A percentile compares a stretch with the other conserved stretches of the same genome.
Evolutionary conservation across 495 filamentous ascomycete genomes (phyloP).

Genomic region (Penicillium lagena): DNA sequence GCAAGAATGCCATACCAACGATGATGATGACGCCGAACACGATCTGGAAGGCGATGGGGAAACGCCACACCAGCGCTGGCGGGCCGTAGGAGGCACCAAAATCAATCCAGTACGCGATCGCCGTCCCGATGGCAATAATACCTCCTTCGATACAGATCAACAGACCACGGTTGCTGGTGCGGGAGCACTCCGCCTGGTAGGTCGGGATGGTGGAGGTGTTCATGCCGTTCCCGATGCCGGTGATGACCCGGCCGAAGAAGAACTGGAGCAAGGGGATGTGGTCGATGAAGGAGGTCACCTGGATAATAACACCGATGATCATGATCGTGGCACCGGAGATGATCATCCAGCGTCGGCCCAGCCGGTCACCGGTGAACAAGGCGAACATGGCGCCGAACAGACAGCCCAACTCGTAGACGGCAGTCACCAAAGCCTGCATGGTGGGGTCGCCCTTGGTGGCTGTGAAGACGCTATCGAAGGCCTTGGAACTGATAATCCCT

Average conservation of each 20-base stretch:
- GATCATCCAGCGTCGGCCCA: constrained; percentile 62
- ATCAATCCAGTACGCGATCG: constrained; percentile 83
- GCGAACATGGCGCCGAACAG: constrained; percentile 68
- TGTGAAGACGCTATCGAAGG: constrained; percentile 66
- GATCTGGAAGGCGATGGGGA: constrained; percentile 79
- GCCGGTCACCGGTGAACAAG: constrained; percentile 57
- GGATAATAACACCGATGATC: constrained; percentile 74
- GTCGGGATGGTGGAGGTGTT: constrained; percentile 75
- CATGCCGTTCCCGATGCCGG: constrained; percentile 72
- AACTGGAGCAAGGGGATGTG: constrained; percentile 56
- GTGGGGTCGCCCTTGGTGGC: constrained; percentile 58
- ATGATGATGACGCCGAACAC: constrained; percentile 64
- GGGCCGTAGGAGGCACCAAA: constrained; percentile 69
- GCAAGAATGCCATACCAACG: constrained; percentile 57
- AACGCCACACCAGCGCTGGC: constrained; percentile 62
- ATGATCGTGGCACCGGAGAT: constrained; percentile 63
- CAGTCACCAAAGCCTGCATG: constrained; percentile 76
- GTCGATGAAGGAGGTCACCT: constrained; percentile 49
- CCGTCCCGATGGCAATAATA: constrained; percentile 66
- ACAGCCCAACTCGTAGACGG: constrained; percentile 78
- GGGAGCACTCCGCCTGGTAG: constrained; percentile 73
- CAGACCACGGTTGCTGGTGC: constrained; percentile 70
- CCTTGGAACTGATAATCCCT: constrained; percentile 68
- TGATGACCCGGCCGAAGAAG: constrained; percentile 67
- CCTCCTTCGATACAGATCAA: constrained; percentile 81